Conservation (phyloP, 2,329 filamentous ascomycete genomes). For the Aspergillus oerlinghausenensis region DNA sequence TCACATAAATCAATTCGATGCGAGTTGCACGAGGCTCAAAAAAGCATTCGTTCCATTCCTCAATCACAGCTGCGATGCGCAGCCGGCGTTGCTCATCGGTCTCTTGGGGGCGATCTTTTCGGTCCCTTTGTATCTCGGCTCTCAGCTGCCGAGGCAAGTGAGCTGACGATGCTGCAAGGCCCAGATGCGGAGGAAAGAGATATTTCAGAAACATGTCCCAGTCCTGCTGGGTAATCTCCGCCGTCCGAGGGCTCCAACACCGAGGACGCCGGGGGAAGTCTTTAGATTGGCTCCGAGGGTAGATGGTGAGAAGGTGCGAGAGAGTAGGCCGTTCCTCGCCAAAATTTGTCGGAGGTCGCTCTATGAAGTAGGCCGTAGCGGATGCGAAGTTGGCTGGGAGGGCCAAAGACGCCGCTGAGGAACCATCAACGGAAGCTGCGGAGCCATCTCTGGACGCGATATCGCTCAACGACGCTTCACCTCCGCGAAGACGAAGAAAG, state of each 20-base stretch:
- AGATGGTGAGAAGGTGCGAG: conserved; percentile 38
- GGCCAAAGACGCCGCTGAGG: conserved; percentile 9
- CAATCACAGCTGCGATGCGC: conserved; percentile 36
- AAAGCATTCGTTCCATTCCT: conserved; percentile 43
- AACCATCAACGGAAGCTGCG: conserved; percentile 7
- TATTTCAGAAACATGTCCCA: conserved; percentile 42
- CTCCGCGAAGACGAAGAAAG: conserved; percentile 17
- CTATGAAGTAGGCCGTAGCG: conserved; percentile 36
- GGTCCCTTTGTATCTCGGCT: conserved; percentile 38
- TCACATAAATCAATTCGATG: conserved; percentile 33
- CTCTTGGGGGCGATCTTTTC: conserved; percentile 40
- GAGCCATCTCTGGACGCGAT: conserved; percentile 14
- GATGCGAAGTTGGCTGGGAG: conserved; percentile 32
- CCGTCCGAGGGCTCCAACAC: conserved; percentile 32
- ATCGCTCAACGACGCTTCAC: conserved; percentile 14
- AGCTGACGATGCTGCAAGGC: conserved; percentile 32
- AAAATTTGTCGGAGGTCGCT: conserved; percentile 26
- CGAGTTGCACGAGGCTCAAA: conserved; percentile 34
- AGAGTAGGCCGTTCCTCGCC: conserved; percentile 23
- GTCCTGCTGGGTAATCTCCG: conserved; percentile 38
- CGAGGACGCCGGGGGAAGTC: conserved; percentile 41
- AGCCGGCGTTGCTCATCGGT: conserved; percentile 36
- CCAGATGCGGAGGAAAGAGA: conserved; percentile 38
- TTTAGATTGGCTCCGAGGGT: conserved; percentile 37
- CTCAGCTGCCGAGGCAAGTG: conserved; percentile 35